Conservation (phyloP, 192 early-diverging fungal genomes). For the Mortierella antarctica region DNA sequence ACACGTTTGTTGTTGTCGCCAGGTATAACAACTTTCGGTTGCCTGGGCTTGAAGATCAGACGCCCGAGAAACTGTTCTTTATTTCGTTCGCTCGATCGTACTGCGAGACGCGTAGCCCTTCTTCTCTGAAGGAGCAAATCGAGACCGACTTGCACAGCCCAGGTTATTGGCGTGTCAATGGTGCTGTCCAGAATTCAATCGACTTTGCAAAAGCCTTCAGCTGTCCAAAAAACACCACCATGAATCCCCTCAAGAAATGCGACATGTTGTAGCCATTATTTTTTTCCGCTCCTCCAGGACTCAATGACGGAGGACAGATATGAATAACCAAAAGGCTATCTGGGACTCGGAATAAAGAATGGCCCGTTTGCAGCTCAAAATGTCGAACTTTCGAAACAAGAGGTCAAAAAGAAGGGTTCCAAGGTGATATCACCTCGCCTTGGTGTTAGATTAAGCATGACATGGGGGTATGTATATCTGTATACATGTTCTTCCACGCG, state of each 20-base stretch:
- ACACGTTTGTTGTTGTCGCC: not conserved
- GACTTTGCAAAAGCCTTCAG: conserved; percentile 74
- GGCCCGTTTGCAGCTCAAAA: not conserved
- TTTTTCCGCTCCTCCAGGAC: too few relatives aligned
- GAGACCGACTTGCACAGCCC: conserved; percentile 72
- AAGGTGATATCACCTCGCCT: not conserved
- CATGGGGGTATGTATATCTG: too few relatives aligned
- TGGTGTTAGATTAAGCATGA: too few relatives aligned
- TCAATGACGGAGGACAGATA: too few relatives aligned
- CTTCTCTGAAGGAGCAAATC: conserved; percentile 52
- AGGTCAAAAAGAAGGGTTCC: not conserved
- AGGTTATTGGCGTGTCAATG: conserved; percentile 70
- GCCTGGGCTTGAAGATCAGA: conserved; percentile 63
- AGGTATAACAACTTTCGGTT: conserved; percentile 7
- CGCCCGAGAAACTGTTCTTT: conserved; percentile 70
- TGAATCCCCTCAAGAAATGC: conserved; percentile 76
- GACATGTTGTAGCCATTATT: not conserved
- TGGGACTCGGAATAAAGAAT: not conserved
- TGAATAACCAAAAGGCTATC: not conserved
- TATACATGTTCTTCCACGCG: too few relatives aligned
- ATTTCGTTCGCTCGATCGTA: conserved; percentile 72
- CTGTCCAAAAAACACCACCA: conserved; percentile 62
- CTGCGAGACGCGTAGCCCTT: conserved; percentile 58
- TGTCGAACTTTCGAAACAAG: not conserved
- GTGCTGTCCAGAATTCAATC: conserved; percentile 68